Evolutionary conservation across 2,329 filamentous ascomycete genomes (phyloP), one percentile per base, ranked within the genome.

Genomic region (Fusarium siculi): DNA sequence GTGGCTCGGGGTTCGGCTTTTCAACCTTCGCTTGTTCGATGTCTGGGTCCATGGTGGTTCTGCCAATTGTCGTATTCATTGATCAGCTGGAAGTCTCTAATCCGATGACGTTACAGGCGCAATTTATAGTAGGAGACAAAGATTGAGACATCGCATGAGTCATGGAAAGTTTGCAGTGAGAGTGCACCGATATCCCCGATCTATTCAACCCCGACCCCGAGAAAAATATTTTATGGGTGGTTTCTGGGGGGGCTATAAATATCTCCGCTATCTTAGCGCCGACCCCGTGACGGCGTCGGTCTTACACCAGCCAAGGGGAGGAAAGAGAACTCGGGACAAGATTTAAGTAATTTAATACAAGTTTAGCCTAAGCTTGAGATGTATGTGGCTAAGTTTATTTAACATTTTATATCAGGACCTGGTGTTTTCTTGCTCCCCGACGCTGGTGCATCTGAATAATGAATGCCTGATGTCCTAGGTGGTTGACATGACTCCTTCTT

Each of bases 1-100:
- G 19, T 28, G 21, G 23, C 4, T 53, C 34, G 23, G 10, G 50
- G 23, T 39, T n/a, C 7, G 34, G 23, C 2, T 28, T 5, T 16
- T 37, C 23, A 12, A 16, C 14, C 23, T 7, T 28, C 7, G 15
- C 14, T 19, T 53, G 5, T 9, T 39, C 50, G 2, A 23, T 39
- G 15, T 53, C 50, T n/a, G 23, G 0, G 4, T 39, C 23, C 15
- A 53, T 39, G 3, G 21, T 6, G 11, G 15, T 4, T n/a, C 9
- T n/a, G 6, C 10, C 9, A 32, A 18, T 49, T 15, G 14, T n/a
- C 21, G 3, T 16, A n/a, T 12, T 10, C 28, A 9, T 18, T 19
- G 25, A 4, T 28, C 11, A 46, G 2, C 12, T 19, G 4, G 0
- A 12, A 10, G 4, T 4, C 9, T 8, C 16, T 25, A 12, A 30